Conservation (phyloP, 202 grass and related monocot species). For the Panicum virgatum region DNA sequence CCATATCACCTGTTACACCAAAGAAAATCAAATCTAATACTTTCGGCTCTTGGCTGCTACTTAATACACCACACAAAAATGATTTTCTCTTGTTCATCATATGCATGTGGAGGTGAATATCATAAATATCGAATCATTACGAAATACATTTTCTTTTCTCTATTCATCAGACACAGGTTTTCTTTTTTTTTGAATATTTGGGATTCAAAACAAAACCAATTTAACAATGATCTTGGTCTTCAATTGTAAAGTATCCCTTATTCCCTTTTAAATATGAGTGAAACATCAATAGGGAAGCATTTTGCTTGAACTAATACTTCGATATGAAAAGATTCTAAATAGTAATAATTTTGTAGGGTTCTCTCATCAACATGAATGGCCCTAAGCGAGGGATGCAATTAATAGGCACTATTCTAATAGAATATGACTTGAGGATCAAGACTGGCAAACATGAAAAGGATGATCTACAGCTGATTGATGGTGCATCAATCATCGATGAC, state of each 20-base stretch:
- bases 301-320: not conserved
- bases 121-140: not conserved
- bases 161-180: not conserved
- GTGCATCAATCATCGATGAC: not conserved
- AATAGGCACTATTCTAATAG: not conserved
- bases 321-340: not conserved
- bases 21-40: too few species aligned
- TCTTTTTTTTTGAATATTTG: not conserved
- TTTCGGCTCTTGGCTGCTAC: not conserved
- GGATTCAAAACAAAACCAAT: not conserved
- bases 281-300: too few species aligned
- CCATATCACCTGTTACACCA: not conserved
- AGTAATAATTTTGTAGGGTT: not conserved
- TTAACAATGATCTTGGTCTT: not conserved
- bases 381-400: not conserved
- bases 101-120: not conserved
- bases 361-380: not conserved
- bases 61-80: not conserved
- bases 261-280: not conserved
- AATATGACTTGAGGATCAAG: constrained; percentile 22
- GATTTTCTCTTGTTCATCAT: not conserved
- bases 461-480: constrained; percentile 7
- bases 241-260: not conserved
- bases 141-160: not conserved
- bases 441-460: not conserved